Evolutionary conservation across 345 rosid species (phyloP).

Genomic region (Syzygium aqueum): DNA sequence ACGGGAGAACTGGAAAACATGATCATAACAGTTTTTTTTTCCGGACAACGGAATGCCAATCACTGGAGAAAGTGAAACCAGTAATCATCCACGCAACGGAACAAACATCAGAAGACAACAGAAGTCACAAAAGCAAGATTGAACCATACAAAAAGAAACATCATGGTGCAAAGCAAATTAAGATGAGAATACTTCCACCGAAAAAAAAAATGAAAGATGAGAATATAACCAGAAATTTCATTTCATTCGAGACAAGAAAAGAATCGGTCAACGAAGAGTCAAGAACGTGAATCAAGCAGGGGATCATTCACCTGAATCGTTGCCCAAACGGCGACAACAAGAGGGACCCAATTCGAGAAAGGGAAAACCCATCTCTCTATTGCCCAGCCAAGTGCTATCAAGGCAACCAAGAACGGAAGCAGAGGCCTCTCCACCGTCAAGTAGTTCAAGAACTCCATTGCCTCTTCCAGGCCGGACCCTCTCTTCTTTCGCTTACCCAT

Average conservation of each 20-base stretch:
- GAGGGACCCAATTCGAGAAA: constrained; percentile 90
- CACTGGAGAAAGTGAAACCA: background rate
- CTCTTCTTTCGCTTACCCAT: constrained; percentile 46
- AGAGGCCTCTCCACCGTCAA: constrained; percentile 56
- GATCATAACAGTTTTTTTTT: background rate
- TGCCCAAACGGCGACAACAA: constrained; percentile 83
- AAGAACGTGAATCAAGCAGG: background rate
- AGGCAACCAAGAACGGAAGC: constrained; percentile 45
- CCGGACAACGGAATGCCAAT: background rate
- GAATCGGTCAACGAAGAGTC: background rate
- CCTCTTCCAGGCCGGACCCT: constrained; percentile 27
- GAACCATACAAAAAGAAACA: background rate
- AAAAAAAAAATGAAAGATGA: background rate
- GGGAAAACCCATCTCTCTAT: constrained; percentile 87
- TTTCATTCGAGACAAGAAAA: background rate
- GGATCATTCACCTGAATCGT: constrained; percentile 54
- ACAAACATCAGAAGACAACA: background rate
- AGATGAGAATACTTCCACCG: background rate
- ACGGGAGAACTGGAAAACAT: background rate
- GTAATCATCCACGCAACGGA: background rate
- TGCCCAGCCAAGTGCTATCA: constrained; percentile 57
- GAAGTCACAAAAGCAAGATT: background rate
- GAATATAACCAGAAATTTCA: background rate
- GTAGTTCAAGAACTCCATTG: constrained; percentile 40
- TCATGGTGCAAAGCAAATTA: background rate